Conservation (phyloP, 768 basidiomycete species). For the Russula brevipes region DNA sequence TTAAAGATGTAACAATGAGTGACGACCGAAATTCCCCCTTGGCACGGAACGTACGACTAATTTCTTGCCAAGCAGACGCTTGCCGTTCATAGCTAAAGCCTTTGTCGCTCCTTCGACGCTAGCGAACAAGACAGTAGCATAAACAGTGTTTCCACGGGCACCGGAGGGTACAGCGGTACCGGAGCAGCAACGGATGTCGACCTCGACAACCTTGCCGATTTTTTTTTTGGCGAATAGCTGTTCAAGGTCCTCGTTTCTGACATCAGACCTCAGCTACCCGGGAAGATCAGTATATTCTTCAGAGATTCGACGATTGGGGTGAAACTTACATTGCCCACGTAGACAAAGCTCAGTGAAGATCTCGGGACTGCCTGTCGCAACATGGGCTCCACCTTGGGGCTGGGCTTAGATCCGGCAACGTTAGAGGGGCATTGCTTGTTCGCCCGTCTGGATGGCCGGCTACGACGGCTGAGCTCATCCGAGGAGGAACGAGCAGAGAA, state of each 20-base stretch:
- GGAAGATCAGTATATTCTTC: background rate
- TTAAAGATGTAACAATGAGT: background rate
- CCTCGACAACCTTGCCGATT: constrained; percentile 36
- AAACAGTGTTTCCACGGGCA: background rate
- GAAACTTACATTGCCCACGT: constrained; percentile 57
- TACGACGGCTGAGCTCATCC: background rate
- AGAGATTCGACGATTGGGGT: constrained; percentile 29
- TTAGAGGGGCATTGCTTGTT: background rate
- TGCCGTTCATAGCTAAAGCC: background rate
- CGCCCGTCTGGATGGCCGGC: background rate
- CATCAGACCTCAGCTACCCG: constrained; percentile 27
- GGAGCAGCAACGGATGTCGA: constrained; percentile 38
- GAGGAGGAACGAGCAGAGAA: constrained; percentile 5
- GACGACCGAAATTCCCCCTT: background rate
- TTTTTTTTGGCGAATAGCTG: constrained; percentile 32
- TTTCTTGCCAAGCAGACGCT: background rate
- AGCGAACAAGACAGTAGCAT: constrained; percentile 13
- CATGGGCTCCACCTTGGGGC: constrained; percentile 3
- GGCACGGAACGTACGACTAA: constrained; percentile 12
- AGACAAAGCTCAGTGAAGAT: constrained; percentile 37
- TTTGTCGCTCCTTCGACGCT: background rate
- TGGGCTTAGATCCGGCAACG: background rate
- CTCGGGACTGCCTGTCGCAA: background rate
- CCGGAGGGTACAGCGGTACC: constrained; percentile 5
- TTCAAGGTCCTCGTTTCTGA: constrained; percentile 34